Conservation (phyloP, 441 rosid genomes). For the Capsella rubella region DNA sequence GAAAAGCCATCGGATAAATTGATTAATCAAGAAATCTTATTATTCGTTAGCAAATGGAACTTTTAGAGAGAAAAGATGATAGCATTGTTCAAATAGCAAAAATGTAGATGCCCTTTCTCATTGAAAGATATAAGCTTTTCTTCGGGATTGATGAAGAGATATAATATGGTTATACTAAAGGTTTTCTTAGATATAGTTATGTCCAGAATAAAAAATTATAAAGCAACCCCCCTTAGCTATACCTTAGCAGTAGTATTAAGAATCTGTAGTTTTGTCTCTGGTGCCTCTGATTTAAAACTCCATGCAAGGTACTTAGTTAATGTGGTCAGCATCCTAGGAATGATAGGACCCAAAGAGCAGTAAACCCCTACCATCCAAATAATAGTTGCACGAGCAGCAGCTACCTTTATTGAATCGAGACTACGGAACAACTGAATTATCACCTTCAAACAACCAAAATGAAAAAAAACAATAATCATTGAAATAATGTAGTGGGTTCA, state of each 20-base stretch:
- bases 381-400: conserved; percentile 88
- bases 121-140: conserved; percentile 1
- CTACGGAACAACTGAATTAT: conserved; percentile 76
- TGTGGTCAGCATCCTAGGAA: conserved; percentile 77
- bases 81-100: conserved; percentile 12
- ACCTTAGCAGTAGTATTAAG: conserved; percentile 85
- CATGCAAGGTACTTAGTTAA: conserved; percentile 88
- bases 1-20: background rate
- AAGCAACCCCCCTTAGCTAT: conserved; percentile 18
- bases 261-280: conserved; percentile 92
- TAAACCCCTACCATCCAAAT: conserved; percentile 97
- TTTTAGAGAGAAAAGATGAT: background rate
- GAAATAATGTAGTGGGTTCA: conserved; percentile 17
- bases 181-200: background rate
- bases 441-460: conserved; percentile 57
- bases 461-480: conserved; percentile 26
- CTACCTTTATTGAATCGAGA: conserved; percentile 84
- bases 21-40: background rate
- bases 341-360: conserved; percentile 71
- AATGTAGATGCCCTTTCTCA: background rate
- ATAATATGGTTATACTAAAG: background rate
- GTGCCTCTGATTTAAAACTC: conserved; percentile 86
- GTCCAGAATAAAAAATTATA: conserved; percentile 24
- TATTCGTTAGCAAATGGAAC: background rate
- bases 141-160: background rate